These are phyloP conservation scores for Fagopyrum esculentum DNA, from an alignment of 148 eudicot genomes.

Conservation along the genomic window DNA sequence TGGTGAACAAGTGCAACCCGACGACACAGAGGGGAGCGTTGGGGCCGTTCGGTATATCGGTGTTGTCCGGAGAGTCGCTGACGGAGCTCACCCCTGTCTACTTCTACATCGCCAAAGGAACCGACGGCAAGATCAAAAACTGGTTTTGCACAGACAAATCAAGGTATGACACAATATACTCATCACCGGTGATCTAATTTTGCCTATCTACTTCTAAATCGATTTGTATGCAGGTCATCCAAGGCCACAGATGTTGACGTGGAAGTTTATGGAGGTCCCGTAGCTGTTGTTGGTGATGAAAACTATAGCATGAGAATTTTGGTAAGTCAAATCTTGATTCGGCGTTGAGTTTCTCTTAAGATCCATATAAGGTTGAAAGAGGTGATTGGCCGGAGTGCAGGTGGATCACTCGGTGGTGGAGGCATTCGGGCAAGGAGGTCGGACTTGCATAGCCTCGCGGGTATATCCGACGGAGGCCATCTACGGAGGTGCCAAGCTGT, in stretches of 20 bases:
- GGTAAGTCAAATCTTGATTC: constrained; percentile 23
- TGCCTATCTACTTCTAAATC: no score
- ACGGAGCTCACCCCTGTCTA: constrained; percentile 77
- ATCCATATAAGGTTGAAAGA: no score
- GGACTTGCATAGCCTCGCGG: constrained; percentile 54
- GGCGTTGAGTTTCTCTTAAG: background rate
- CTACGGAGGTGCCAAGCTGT: constrained; percentile 37
- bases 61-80: constrained; percentile 56
- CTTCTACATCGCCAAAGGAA: constrained; percentile 59
- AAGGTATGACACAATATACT: constrained; percentile 26
- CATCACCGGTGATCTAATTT: no score
- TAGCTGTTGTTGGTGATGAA: constrained; percentile 72
- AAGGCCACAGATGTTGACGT: constrained; percentile 52
- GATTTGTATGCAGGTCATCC: constrained; percentile 42
- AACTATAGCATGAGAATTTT: constrained; percentile 54
- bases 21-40: constrained; percentile 47
- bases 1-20: constrained; percentile 50
- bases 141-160: constrained; percentile 82
- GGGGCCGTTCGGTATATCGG: constrained; percentile 87
- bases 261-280: constrained; percentile 53
- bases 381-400: constrained; percentile 16
- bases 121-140: constrained; percentile 43
- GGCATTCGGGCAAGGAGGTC: constrained; percentile 67
- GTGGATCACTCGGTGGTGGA: constrained; percentile 75
- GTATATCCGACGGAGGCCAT: constrained; percentile 66